Conservation (phyloP, 192 early-diverging fungal species). For the Gigaspora rosea region DNA sequence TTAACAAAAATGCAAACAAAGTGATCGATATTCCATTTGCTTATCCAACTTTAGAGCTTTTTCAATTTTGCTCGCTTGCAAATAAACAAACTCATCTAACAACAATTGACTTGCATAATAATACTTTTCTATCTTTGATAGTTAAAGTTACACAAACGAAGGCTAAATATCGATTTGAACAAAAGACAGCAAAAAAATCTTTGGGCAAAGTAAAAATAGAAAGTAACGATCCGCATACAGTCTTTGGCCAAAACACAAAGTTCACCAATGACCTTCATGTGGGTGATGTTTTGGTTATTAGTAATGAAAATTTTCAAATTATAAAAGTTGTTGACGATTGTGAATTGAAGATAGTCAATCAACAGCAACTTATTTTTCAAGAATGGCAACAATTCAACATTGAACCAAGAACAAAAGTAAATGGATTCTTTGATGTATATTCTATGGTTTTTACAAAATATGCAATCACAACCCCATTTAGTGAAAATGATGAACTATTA, state of each 20-base stretch:
- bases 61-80: constrained; percentile 14
- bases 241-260: constrained; percentile 15
- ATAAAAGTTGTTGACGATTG: constrained; percentile 17
- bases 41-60: not conserved
- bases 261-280: constrained; percentile 11
- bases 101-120: not conserved
- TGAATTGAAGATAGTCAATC: not conserved
- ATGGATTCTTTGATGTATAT: constrained; percentile 29
- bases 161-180: constrained; percentile 11
- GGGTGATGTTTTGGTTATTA: constrained; percentile 28
- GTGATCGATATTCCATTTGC: not conserved
- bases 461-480: not conserved
- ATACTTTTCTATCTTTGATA: not conserved
- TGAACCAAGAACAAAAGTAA: constrained; percentile 15
- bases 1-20: constrained; percentile 2
- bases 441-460: constrained; percentile 30
- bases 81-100: constrained; percentile 8
- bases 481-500: not conserved
- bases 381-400: not conserved
- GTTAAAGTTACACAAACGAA: constrained; percentile 27
- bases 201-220: constrained; percentile 20
- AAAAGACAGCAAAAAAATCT: not conserved
- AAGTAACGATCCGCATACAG: not conserved
- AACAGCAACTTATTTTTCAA: not conserved
- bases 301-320: constrained; percentile 22